phyloP scores from a whole-genome alignment of 768 basidiomycete genomes.

The Boletus rubropictus region DNA sequence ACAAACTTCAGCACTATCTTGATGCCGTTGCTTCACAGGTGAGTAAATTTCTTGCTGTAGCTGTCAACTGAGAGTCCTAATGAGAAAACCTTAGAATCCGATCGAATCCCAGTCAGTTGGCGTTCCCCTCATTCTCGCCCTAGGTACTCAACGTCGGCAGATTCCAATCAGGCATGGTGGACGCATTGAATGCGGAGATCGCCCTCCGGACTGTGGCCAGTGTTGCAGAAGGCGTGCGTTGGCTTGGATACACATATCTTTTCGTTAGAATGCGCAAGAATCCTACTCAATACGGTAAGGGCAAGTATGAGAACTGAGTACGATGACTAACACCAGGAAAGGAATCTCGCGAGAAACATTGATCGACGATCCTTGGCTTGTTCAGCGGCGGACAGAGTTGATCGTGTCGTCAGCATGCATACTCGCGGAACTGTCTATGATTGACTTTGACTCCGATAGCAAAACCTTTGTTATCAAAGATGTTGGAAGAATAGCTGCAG shows the following conservation, averaged over 20 bases:
- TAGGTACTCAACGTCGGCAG: slow-evolving; percentile 28
- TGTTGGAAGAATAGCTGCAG: slow-evolving; percentile 91
- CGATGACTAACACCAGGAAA: slow-evolving; percentile 26
- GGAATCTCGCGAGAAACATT: slow-evolving; percentile 70
- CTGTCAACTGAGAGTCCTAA: neutral
- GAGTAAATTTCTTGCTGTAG: slow-evolving; percentile 13
- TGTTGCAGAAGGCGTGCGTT: slow-evolving; percentile 79
- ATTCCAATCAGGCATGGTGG: slow-evolving; percentile 80
- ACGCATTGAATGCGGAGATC: slow-evolving; percentile 93
- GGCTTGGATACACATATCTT: slow-evolving; percentile 96
- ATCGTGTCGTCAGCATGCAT: slow-evolving; percentile 59
- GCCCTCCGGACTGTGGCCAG: slow-evolving; percentile 90
- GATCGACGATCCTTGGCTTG: slow-evolving; percentile 67
- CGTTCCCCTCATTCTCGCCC: neutral
- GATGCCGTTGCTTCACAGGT: slow-evolving; percentile 85
- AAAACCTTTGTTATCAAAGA: slow-evolving; percentile 74
- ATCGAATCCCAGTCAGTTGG: slow-evolving; percentile 86
- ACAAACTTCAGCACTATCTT: slow-evolving; percentile 88
- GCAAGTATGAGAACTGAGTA: neutral
- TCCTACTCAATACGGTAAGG: slow-evolving; percentile 75
- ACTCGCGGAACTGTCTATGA: slow-evolving; percentile 74
- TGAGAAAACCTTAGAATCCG: slow-evolving; percentile 53
- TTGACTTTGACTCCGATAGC: slow-evolving; percentile 57
- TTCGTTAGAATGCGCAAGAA: slow-evolving; percentile 93
- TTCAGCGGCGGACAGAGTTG: slow-evolving; percentile 61